Conservation (phyloP, 2,329 filamentous ascomycete genomes). For the Mycocentrospora acerina region DNA sequence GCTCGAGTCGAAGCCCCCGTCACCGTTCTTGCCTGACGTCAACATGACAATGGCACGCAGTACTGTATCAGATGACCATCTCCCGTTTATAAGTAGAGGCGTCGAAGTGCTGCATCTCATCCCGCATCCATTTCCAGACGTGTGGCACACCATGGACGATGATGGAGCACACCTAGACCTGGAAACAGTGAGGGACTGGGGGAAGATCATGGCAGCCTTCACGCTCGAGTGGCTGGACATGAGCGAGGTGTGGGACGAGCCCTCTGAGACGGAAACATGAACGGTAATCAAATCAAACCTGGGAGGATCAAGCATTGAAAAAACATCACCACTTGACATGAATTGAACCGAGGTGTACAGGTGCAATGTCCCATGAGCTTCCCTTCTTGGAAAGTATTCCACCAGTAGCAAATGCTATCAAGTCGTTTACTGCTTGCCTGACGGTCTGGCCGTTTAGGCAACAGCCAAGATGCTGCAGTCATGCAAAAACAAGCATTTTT, state of each 20-base stretch:
- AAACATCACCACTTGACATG: too few species aligned
- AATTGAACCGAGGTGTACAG: too few species aligned
- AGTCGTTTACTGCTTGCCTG: too few species aligned
- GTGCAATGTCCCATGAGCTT: too few species aligned
- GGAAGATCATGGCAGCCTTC: slow-evolving; percentile 79
- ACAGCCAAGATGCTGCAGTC: too few species aligned
- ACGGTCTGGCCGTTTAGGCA: too few species aligned
- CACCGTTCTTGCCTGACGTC: slow-evolving; percentile 53
- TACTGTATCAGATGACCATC: slow-evolving; percentile 80
- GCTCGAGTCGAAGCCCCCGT: slow-evolving; percentile 61
- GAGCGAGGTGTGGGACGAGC: slow-evolving; percentile 49
- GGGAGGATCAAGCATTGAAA: too few species aligned
- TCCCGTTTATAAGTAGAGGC: slow-evolving; percentile 84
- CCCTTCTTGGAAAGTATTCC: too few species aligned
- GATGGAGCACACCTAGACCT: slow-evolving; percentile 82
- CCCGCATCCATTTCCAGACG: slow-evolving; percentile 73
- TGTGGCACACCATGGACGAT: slow-evolving; percentile 87
- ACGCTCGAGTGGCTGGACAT: slow-evolving; percentile 91
- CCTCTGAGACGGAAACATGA: slow-evolving; percentile 1
- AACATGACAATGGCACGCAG: slow-evolving; percentile 27
- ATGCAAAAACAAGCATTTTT: too few species aligned
- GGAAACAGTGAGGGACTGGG: slow-evolving; percentile 82
- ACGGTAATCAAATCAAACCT: too few species aligned
- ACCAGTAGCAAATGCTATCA: too few species aligned
- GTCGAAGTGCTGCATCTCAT: slow-evolving; percentile 91